Evolutionary conservation across 805 yeast genomes (phyloP).

Genomic region (Kuraishia molischiana): DNA sequence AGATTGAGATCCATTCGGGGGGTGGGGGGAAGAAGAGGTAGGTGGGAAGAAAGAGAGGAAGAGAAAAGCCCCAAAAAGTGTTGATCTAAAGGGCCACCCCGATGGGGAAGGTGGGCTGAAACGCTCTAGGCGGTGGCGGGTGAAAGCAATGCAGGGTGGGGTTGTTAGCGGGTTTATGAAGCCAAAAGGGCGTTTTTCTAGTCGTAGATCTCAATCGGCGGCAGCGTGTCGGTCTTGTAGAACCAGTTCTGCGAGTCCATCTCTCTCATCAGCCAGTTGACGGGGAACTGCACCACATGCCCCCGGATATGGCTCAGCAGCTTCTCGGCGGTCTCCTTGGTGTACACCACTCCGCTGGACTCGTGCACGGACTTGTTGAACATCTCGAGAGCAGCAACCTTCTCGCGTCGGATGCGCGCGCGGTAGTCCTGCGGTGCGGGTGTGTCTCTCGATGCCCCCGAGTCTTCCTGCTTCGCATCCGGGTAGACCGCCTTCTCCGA

Average conservation of each 20-base stretch:
- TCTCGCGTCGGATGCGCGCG: neutral
- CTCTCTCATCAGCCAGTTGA: conserved; percentile 83
- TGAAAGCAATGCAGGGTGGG: too few species aligned
- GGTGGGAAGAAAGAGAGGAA: too few species aligned
- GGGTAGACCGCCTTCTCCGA: neutral
- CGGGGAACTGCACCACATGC: conserved; percentile 83
- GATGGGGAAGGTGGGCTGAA: too few species aligned
- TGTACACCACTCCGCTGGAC: conserved; percentile 21
- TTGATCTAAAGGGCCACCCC: too few species aligned
- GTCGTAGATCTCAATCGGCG: conserved; percentile 92
- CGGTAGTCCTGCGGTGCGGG: neutral
- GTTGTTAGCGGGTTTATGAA: too few species aligned
- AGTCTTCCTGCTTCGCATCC: neutral
- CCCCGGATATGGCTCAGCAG: conserved; percentile 71
- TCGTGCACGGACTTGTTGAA: neutral
- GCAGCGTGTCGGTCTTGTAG: conserved; percentile 84
- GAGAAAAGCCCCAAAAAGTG: too few species aligned
- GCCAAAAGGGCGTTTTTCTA: too few species aligned
- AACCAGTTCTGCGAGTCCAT: conserved; percentile 93
- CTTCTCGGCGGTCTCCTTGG: conserved; percentile 67
- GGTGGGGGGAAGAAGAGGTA: too few species aligned
- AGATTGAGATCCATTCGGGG: neutral
- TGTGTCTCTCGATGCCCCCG: neutral
- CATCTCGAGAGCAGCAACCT: conserved; percentile 1
- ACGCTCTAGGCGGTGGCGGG: too few species aligned